Evolutionary conservation across 257 asterid species (phyloP), one percentile per base, ranked within the genome.

Genomic region (Salvia hispanica): DNA sequence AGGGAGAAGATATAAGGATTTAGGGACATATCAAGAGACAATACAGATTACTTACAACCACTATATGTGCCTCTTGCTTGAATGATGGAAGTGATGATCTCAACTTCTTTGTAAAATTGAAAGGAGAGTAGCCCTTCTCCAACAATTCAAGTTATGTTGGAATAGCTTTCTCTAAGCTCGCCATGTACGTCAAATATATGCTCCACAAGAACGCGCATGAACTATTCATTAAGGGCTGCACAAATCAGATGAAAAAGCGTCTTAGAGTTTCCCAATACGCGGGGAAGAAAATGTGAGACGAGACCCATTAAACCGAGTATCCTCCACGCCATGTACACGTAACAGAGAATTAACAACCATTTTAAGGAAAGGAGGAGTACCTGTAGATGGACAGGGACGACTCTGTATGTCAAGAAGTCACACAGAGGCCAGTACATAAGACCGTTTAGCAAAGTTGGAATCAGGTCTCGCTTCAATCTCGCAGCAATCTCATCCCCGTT

Each of bases 121-220:
- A 39, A 6, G 31, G 31, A 5, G 43, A 39, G 43, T 39, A 5
- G 7, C 43, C 7, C 43, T 39, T 5, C 43, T 39, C 43, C 43
- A 39, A 39, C 43, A 67, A 7, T 4, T 5, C 72, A 72, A 45
- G 65, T 80, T 79, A 85, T 43, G 68, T 72, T 37, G 88, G 70
- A 67, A 71, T 72, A 13, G 89, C 85, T 74, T 84, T 87, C 79
- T 71, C 69, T 75, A 87, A 81, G 85, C 95, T 84, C 67, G 96
- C 96, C 94, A 92, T 85, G 84, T 87, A 92, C 4, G 96, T 92
- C 88, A 92, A 82, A 66, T 89, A 89, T 77, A 89, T 89, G 63
- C 89, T 84, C 96, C 98, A 92, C 62, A 85, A 57, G 73, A 84
- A 92, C 15, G 96, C 71, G 73, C 84, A 92, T 8, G 98, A 79